Evolutionary conservation across 352 stramenopile genomes (phyloP).

Genomic region (Phytophthora pseudosyringae): DNA sequence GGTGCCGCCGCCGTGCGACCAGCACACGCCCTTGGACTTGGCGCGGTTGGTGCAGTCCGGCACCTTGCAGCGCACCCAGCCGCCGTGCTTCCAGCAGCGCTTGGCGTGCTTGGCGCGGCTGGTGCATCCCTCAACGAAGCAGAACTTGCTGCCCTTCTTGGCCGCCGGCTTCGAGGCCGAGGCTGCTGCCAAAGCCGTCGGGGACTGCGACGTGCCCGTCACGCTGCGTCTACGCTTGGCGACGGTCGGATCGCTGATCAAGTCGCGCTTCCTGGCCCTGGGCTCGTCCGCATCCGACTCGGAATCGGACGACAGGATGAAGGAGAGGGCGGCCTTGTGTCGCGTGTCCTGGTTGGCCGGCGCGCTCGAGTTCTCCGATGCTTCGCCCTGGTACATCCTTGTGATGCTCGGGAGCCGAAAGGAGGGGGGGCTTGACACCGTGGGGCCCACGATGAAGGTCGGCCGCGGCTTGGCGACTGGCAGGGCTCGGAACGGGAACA

Average conservation of each 20-base stretch:
- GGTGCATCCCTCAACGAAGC: constrained; percentile 51
- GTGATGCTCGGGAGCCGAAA: constrained; percentile 25
- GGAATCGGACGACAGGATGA: constrained; percentile 45
- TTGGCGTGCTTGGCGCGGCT: constrained; percentile 61
- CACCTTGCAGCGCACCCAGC: constrained; percentile 65
- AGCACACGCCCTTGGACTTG: constrained; percentile 73
- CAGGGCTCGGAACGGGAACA: constrained; percentile 22
- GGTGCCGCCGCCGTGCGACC: constrained; percentile 66
- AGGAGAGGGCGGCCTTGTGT: constrained; percentile 42
- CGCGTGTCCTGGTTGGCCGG: constrained; percentile 12
- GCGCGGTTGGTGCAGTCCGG: constrained; percentile 65
- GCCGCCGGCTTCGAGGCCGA: constrained; percentile 1
- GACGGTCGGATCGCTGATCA: constrained; percentile 17
- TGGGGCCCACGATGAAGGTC: constrained; percentile 11
- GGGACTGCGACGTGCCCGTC: background rate
- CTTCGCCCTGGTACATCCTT: constrained; percentile 29
- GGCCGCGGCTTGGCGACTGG: constrained; percentile 12
- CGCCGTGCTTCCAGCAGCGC: constrained; percentile 68
- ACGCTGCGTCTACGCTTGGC: constrained; percentile 32
- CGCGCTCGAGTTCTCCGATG: constrained; percentile 20
- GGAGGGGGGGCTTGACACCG: constrained; percentile 2
- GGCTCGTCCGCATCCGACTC: constrained; percentile 23
- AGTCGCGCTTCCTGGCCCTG: constrained; percentile 28
- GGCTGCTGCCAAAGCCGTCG: background rate
- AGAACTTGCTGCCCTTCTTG: constrained; percentile 69